Base-by-base conservation (phyloP, 2,329 filamentous ascomycete genomes). In the Talaromyces sp. region DNA sequence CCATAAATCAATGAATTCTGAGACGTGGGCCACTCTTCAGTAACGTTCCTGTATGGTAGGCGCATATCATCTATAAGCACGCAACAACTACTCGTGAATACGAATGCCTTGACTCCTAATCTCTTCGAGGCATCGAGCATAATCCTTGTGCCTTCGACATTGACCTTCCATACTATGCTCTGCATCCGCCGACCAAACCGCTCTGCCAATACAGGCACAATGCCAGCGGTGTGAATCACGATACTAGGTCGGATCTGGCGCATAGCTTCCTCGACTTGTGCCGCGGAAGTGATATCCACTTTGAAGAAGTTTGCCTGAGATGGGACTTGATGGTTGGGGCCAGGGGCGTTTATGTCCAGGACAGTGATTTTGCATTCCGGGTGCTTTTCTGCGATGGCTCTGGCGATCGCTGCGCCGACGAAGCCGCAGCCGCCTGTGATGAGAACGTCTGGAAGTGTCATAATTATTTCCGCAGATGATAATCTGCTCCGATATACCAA, bases 71-170 rank as follows among this genome's bases (percentile, higher is more conserved):
- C 85, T 3, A 81, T 79, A 40, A 86, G 73, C 8, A 83, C 83
- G 34, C 84, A 85, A 65, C 83, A 83, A 70, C 78, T 83, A 70
- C 83, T 85, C 34, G 85, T 88, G 69, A 84, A 86, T 56, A 88
- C 78, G 53, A 88, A 80, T 0, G 77, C 81, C 61, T 76, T 78
- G 47, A 81, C 84, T 1, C 80, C 81, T 51, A 70, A 75, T 31
- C 74, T 71, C 67, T 77, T 76, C 1, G 82, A 78, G 3, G 80
- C 81, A 2, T 80, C 74, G 6, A 88, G 70, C 60, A 87, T 78
- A 70, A 86, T 84, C 54, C 75, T 74, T 3, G 86, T 87, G 6
- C 85, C 86, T 27, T 82, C 77, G 47, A 86, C 80, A 72, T 88
- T 88, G 66, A 85, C 75, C 22, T 74, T 75, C 69, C 81, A 83